Evolutionary conservation across 2,329 filamentous ascomycete genomes (phyloP).

Genomic region (Fusarium pseudocircinatum): DNA sequence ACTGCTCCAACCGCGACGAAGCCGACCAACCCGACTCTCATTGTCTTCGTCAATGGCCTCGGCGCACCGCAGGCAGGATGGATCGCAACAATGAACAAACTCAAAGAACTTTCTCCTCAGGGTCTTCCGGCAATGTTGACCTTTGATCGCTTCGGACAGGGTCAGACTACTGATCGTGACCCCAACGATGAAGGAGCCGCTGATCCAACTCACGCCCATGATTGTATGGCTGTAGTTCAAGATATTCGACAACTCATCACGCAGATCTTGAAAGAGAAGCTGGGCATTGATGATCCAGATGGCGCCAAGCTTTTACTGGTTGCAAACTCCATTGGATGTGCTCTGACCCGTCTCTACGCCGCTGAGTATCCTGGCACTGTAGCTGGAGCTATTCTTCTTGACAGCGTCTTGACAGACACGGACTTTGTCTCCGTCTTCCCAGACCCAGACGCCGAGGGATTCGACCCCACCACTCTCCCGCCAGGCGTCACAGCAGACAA

Average conservation of each 20-base stretch:
- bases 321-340: slow-evolving; percentile 38
- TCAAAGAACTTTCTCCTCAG: background rate
- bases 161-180: slow-evolving; percentile 53
- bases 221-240: slow-evolving; percentile 50
- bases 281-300: background rate
- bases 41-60: slow-evolving; percentile 41
- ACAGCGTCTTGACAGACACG: slow-evolving; percentile 66
- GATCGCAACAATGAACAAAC: slow-evolving; percentile 11
- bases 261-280: slow-evolving; percentile 3
- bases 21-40: background rate
- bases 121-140: slow-evolving; percentile 55
- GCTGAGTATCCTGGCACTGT: slow-evolving; percentile 56
- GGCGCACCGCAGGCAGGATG: slow-evolving; percentile 32
- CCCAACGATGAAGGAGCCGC: slow-evolving; percentile 54
- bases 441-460: slow-evolving; percentile 59
- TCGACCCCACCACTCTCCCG: slow-evolving; percentile 49
- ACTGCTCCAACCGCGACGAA: background rate
- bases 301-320: slow-evolving; percentile 17
- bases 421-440: slow-evolving; percentile 66
- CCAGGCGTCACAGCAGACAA: slow-evolving; percentile 6
- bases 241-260: slow-evolving; percentile 34
- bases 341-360: slow-evolving; percentile 61
- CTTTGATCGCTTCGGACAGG: slow-evolving; percentile 69
- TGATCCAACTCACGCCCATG: slow-evolving; percentile 56
- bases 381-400: slow-evolving; percentile 60